Conservation (phyloP, 2,329 filamentous ascomycete species). For the Drechslera avenae region DNA sequence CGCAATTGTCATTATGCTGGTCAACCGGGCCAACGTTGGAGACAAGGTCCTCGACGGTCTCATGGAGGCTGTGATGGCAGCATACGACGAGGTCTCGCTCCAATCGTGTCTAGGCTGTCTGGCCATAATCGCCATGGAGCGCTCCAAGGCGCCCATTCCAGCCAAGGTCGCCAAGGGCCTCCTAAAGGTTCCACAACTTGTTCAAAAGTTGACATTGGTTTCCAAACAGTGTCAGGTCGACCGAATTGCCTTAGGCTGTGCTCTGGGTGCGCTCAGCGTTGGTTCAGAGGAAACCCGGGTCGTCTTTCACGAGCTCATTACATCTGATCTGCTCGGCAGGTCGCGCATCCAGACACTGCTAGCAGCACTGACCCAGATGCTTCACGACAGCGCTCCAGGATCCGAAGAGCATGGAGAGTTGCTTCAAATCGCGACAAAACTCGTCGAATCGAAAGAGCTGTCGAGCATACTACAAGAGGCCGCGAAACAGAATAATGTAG, state of each 20-base stretch:
- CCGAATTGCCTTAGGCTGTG: constrained; percentile 73
- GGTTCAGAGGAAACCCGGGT: constrained; percentile 25
- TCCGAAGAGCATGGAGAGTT: constrained; percentile 40
- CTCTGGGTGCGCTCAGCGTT: constrained; percentile 52
- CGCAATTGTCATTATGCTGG: constrained; percentile 86
- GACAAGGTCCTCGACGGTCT: constrained; percentile 82
- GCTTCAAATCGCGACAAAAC: constrained; percentile 37
- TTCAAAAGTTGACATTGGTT: constrained; percentile 65
- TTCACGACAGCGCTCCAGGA: constrained; percentile 26
- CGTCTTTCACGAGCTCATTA: constrained; percentile 66
- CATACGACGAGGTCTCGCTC: constrained; percentile 75
- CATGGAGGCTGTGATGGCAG: constrained; percentile 84
- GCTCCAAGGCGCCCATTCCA: constrained; percentile 71
- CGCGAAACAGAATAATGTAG: constrained; percentile 69
- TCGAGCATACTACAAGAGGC: constrained; percentile 68
- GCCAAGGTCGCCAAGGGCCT: constrained; percentile 71
- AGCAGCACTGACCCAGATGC: constrained; percentile 66
- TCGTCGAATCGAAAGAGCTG: constrained; percentile 37
- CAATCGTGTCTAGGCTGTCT: constrained; percentile 78
- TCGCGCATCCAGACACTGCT: constrained; percentile 68
- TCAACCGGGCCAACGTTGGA: constrained; percentile 77
- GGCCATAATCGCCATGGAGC: constrained; percentile 79
- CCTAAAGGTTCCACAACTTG: constrained; percentile 66
- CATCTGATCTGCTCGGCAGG: constrained; percentile 64
- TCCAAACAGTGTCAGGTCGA: constrained; percentile 70